These are phyloP conservation scores for Hypseocharis bilobata DNA, from an alignment of 441 rosid species.

Conservation along the genomic window DNA sequence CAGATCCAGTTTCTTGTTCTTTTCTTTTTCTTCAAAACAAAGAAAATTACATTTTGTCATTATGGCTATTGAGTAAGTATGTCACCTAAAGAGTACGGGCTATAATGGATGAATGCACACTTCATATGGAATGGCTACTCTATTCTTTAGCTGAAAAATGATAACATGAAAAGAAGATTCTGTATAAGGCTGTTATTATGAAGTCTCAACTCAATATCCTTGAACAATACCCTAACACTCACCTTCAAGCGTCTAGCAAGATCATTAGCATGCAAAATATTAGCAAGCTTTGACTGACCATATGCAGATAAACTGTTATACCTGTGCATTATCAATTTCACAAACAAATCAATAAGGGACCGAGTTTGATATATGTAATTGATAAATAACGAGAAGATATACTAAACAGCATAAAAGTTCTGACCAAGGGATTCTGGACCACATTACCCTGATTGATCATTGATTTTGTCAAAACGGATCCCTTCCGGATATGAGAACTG, in stretches of 20 bases:
- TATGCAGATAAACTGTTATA: slow-evolving; percentile 37
- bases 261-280: slow-evolving; percentile 51
- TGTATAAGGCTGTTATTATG: neutral
- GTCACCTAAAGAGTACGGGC: no score
- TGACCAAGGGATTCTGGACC: neutral
- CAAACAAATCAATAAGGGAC: neutral
- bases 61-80: neutral
- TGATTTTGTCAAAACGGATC: slow-evolving; percentile 24
- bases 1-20: neutral
- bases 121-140: no score
- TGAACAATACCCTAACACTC: neutral
- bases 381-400: neutral
- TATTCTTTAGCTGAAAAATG: neutral
- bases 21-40: neutral
- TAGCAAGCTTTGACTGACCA: slow-evolving; percentile 58
- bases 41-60: neutral
- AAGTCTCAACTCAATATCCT: neutral
- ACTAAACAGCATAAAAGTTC: neutral
- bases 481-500: slow-evolving; percentile 21
- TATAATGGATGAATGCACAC: no score
- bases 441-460: slow-evolving; percentile 12
- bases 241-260: slow-evolving; percentile 48
- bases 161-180: neutral
- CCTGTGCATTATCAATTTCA: slow-evolving; percentile 23
- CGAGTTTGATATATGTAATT: neutral